Percentiles rank a stretch among this genome's conserved stretches.
Conservation (phyloP, 495 filamentous ascomycete genomes). For the Hyaloscypha hepaticicola region DNA sequence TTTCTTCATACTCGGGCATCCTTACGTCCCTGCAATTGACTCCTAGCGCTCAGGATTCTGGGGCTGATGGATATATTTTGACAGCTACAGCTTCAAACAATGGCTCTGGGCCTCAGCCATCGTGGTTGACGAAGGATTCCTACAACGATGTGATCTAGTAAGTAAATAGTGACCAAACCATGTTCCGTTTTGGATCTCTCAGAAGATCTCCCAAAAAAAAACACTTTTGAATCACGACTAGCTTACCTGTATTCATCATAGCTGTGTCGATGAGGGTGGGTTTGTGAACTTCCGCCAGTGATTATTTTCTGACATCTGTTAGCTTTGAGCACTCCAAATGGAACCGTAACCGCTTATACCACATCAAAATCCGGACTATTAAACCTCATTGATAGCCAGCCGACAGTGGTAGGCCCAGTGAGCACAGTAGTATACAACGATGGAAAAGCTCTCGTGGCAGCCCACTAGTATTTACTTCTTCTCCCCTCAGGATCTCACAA, state of each 20-base stretch:
- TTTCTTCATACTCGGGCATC: constrained; percentile 59
- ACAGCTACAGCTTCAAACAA: constrained; percentile 40
- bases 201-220: not conserved
- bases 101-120: constrained; percentile 54
- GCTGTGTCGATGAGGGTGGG: constrained; percentile 56
- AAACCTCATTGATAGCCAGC: constrained; percentile 35
- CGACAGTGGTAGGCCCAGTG: constrained; percentile 43
- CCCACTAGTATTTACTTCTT: constrained; percentile 46
- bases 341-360: constrained; percentile 44
- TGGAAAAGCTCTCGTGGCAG: constrained; percentile 43
- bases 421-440: constrained; percentile 43
- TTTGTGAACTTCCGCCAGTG: constrained; percentile 21
- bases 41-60: constrained; percentile 19
- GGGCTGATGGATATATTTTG: constrained; percentile 30
- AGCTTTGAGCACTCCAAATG: constrained; percentile 31
- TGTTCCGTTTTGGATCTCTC: not conserved
- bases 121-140: constrained; percentile 56
- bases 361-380: constrained; percentile 37
- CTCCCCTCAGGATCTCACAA: not conserved
- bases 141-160: constrained; percentile 48
- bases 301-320: not conserved
- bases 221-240: not conserved
- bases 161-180: not conserved
- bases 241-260: not conserved
- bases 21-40: constrained; percentile 54